These are phyloP conservation scores for Balakata baccata DNA, from an alignment of 345 rosid species.

Conservation along the genomic window DNA sequence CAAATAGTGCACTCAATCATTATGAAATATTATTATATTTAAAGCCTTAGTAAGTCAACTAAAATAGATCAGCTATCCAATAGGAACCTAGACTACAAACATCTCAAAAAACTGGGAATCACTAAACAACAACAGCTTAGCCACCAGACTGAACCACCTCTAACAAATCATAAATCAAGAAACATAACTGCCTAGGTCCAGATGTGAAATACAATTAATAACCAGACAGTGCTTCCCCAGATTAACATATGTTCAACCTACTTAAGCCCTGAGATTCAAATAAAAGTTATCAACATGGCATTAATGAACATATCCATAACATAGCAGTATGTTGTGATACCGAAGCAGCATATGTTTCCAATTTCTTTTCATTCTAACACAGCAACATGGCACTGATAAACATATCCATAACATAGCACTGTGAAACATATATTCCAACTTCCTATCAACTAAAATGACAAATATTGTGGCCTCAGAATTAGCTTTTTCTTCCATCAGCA, in stretches of 20 bases:
- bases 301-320: not conserved
- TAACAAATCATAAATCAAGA: not conserved
- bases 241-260: not conserved
- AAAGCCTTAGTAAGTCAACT: not conserved
- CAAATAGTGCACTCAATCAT: not conserved
- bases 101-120: not conserved
- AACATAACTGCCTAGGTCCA: slow-evolving; percentile 1
- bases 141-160: not conserved
- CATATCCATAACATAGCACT: too few species aligned
- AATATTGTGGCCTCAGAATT: not conserved
- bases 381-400: too few species aligned
- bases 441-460: not conserved
- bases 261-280: not conserved
- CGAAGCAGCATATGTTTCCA: not conserved
- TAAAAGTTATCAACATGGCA: not conserved
- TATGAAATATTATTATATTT: not conserved
- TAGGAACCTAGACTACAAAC: not conserved
- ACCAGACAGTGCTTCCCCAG: not conserved
- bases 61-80: not conserved
- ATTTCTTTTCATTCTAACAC: too few species aligned
- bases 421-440: too few species aligned
- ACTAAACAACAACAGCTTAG: not conserved
- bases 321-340: not conserved
- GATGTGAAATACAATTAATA: not conserved
- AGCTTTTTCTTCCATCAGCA: not conserved